Percentiles rank a stretch among this genome's conserved stretches.
phyloP scores from a whole-genome alignment of 1,284 basidiomycete genomes.

The Mycena sp. region DNA sequence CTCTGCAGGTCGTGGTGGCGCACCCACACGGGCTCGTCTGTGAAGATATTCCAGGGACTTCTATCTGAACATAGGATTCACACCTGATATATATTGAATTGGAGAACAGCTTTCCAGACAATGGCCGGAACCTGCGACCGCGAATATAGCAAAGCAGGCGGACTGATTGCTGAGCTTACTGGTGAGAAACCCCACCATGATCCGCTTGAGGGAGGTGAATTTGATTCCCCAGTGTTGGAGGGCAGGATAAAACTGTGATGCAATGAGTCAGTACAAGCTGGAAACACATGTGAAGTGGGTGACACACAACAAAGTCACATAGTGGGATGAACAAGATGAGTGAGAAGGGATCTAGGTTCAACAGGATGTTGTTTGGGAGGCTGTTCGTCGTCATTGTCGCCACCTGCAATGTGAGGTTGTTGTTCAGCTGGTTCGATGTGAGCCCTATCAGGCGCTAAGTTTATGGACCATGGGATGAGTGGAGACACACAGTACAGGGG shows the following conservation, averaged over 20 bases:
- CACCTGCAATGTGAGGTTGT: conserved; percentile 83
- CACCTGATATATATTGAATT: conserved; percentile 76
- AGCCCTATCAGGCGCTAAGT: conserved; percentile 62
- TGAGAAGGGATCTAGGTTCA: conserved; percentile 27
- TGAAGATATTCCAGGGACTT: neutral
- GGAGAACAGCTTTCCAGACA: conserved; percentile 74
- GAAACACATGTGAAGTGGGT: neutral
- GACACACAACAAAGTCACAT: conserved; percentile 23
- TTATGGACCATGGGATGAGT: neutral
- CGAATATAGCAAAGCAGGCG: neutral
- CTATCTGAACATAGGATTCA: neutral
- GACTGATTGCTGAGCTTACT: conserved; percentile 42
- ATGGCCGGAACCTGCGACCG: conserved; percentile 60
- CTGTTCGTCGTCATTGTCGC: conserved; percentile 79
- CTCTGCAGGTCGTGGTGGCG: conserved; percentile 60
- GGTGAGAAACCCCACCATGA: conserved; percentile 68
- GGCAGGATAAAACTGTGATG: conserved; percentile 62
- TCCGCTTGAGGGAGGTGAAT: conserved; percentile 68
- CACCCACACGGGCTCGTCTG: conserved; percentile 73
- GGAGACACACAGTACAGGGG: conserved; percentile 70
- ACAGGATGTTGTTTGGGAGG: conserved; percentile 69
- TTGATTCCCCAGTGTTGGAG: conserved; percentile 59
- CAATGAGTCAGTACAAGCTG: neutral
- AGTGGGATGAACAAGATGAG: conserved; percentile 29
- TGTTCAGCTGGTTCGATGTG: conserved; percentile 78